Evolutionary conservation across 345 rosid genomes (phyloP).

Genomic region (Eutrema japonicum): DNA sequence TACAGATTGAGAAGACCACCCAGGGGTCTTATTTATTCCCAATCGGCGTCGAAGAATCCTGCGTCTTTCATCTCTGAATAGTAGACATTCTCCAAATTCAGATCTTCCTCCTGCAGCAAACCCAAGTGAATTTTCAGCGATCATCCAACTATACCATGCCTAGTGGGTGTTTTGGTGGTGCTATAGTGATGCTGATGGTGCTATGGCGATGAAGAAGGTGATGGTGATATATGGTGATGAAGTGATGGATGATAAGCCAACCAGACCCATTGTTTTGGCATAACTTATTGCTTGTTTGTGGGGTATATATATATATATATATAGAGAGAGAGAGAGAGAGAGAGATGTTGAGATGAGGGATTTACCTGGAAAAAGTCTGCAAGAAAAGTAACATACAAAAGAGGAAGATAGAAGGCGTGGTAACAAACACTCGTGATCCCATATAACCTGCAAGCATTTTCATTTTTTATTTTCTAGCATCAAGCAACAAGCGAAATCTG

Average conservation of each 20-base stretch:
- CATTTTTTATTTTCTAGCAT: neutral
- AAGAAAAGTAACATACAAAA: conserved; percentile 71
- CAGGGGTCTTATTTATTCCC: conserved; percentile 56
- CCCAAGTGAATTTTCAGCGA: conserved; percentile 8
- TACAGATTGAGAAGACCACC: conserved; percentile 10
- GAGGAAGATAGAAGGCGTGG: conserved; percentile 91
- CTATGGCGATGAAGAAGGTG: neutral
- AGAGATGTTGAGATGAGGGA: conserved; percentile 5
- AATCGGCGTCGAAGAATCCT: conserved; percentile 88
- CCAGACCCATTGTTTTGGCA: neutral
- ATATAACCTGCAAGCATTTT: conserved; percentile 66
- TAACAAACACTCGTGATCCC: conserved; percentile 70
- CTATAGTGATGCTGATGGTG: neutral
- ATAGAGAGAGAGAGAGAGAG: neutral
- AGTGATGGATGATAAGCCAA: neutral
- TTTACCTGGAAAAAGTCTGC: conserved; percentile 94
- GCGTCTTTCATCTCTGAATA: conserved; percentile 99
- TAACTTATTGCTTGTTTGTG: neutral
- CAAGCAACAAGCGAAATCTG: conserved; percentile 22
- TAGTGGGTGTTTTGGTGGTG: neutral
- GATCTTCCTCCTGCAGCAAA: conserved; percentile 75
- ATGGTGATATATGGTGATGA: neutral
- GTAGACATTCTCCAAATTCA: conserved; percentile 83
- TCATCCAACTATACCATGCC: conserved; percentile 6
- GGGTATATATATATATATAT: neutral